phyloP scores from a whole-genome alignment of 163 green algal genomes.

The Chloromonas sp. region DNA sequence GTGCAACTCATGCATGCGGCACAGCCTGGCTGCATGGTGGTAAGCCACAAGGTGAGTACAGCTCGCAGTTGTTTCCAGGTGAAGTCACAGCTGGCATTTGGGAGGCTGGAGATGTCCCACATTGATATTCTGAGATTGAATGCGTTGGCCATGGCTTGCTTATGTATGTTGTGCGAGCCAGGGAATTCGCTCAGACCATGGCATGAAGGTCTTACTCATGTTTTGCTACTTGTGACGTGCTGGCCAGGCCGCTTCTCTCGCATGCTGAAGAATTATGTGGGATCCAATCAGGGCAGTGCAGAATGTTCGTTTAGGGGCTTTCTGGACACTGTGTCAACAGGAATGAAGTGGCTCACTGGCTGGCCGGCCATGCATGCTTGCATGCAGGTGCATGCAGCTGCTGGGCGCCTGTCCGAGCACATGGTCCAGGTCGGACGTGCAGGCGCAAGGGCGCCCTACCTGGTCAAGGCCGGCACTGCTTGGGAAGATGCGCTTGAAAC shows the following conservation, averaged over 20 bases:
- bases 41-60: background rate
- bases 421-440: background rate
- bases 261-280: too few relatives aligned
- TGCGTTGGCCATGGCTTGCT: background rate
- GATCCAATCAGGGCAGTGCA: too few relatives aligned
- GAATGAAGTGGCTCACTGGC: too few relatives aligned
- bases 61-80: too few relatives aligned
- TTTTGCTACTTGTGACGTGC: too few relatives aligned
- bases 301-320: too few relatives aligned
- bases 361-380: background rate
- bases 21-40: conserved; percentile 20
- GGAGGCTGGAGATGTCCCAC: background rate
- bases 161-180: background rate
- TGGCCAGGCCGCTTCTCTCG: too few relatives aligned
- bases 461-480: background rate
- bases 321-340: too few relatives aligned
- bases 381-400: background rate
- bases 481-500: background rate
- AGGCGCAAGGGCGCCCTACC: background rate
- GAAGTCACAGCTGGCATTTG: background rate
- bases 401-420: background rate
- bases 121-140: background rate
- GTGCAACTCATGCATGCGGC: conserved; percentile 18
- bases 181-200: too few relatives aligned
- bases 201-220: too few relatives aligned